A percentile compares a stretch with the other conserved stretches of the same genome.
Conservation (phyloP, 169 alveolate genomes). For the Plasmodium ovale region DNA sequence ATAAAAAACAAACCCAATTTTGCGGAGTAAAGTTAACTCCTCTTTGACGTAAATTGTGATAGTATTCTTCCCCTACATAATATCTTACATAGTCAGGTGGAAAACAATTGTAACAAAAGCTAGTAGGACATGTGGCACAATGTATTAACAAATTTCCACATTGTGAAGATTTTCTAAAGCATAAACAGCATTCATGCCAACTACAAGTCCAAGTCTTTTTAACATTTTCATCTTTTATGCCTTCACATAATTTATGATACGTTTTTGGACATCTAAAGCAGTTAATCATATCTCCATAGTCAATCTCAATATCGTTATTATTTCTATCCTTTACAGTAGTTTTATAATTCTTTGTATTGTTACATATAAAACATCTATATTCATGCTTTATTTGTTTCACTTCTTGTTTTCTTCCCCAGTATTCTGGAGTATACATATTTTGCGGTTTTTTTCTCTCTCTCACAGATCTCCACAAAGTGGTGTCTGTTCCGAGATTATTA, state of each 20-base stretch:
- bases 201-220: constrained; percentile 92
- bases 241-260: constrained; percentile 91
- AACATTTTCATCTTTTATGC: constrained; percentile 79
- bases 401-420: constrained; percentile 86
- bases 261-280: constrained; percentile 93
- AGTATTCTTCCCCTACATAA: constrained; percentile 90
- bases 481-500: constrained; percentile 15
- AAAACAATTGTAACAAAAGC: constrained; percentile 93
- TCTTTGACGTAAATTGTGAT: constrained; percentile 88
- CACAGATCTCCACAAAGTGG: constrained; percentile 83
- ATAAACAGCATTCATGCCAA: constrained; percentile 94
- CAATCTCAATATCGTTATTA: constrained; percentile 82
- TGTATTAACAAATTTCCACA: constrained; percentile 93
- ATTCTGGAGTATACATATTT: constrained; percentile 84
- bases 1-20: constrained; percentile 90
- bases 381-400: constrained; percentile 89
- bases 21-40: constrained; percentile 91
- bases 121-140: constrained; percentile 93
- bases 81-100: constrained; percentile 91
- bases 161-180: constrained; percentile 92
- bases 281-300: constrained; percentile 87
- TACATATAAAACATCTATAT: constrained; percentile 91
- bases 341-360: constrained; percentile 85
- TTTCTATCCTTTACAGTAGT: constrained; percentile 83
- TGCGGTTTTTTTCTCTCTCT: constrained; percentile 85